A percentile compares a stretch with the other conserved stretches of the same genome.
Evolutionary conservation across 2,329 filamentous ascomycete species (phyloP).

Genomic region (Colletotrichum ledebouriae): DNA sequence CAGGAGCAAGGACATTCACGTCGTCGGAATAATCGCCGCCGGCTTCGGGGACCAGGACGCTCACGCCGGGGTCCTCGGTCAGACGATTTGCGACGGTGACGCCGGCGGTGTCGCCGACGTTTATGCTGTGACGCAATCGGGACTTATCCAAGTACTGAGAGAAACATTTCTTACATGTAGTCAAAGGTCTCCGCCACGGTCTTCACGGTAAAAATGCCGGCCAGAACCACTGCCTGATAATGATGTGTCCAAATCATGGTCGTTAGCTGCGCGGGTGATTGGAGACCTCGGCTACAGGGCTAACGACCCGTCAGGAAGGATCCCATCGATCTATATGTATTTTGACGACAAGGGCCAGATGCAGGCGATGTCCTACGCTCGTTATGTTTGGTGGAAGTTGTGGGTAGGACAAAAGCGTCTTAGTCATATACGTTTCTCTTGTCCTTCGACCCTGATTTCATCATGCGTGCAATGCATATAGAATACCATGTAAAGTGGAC

Average conservation of each 20-base stretch:
- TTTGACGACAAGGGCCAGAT: no score
- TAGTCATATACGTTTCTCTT: no score
- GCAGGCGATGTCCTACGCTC: no score
- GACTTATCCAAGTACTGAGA: no score
- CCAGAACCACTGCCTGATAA: not conserved
- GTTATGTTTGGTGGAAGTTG: no score
- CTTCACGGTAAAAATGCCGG: not conserved
- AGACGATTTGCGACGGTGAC: constrained; percentile 64
- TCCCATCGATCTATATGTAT: no score
- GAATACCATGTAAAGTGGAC: no score
- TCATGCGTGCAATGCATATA: no score
- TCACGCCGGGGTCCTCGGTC: constrained; percentile 49
- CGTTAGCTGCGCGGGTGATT: not conserved
- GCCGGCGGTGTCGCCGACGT: constrained; percentile 69
- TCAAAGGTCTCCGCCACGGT: constrained; percentile 29
- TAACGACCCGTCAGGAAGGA: no score
- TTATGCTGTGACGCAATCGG: constrained; percentile 54
- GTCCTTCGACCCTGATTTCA: no score
- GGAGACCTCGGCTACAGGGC: not conserved
- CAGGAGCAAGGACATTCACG: constrained; percentile 41
- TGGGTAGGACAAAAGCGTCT: no score
- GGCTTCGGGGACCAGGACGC: constrained; percentile 40
- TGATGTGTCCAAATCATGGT: not conserved
- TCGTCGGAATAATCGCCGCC: constrained; percentile 43
- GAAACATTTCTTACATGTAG: constrained; percentile 10